A percentile compares a stretch with the other conserved stretches of the same genome.
phyloP scores from a whole-genome alignment of 2,329 filamentous ascomycete genomes.

The Raffaelea albimanens region DNA sequence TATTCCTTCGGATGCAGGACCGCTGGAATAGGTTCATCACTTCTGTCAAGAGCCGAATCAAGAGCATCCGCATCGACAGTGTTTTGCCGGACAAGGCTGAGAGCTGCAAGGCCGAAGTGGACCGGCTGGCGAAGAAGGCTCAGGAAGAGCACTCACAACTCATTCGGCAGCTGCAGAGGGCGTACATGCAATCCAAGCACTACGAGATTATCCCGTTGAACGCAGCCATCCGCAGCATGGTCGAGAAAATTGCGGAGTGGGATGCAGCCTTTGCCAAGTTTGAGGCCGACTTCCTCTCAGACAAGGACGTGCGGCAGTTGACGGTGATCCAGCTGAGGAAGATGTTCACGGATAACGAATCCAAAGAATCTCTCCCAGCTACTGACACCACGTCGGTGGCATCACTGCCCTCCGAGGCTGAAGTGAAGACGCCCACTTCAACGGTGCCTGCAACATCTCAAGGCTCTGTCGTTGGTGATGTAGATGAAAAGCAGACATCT shows the following conservation, averaged over 20 bases:
- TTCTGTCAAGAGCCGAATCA: conserved; percentile 74
- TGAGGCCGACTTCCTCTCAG: conserved; percentile 86
- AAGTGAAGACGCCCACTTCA: too few species aligned
- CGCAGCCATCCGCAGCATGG: conserved; percentile 74
- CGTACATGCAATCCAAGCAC: conserved; percentile 88
- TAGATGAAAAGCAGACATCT: too few species aligned
- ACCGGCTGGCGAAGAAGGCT: conserved; percentile 65
- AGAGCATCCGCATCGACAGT: conserved; percentile 83
- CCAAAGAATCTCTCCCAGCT: conserved; percentile 58
- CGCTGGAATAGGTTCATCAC: conserved; percentile 78
- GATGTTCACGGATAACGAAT: conserved; percentile 87
- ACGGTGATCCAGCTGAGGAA: conserved; percentile 90
- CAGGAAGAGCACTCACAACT: conserved; percentile 74
- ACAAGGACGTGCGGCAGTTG: conserved; percentile 89
- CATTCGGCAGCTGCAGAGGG: conserved; percentile 70
- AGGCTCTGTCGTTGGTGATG: too few species aligned
- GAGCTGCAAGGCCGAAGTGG: conserved; percentile 72
- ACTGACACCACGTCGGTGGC: background rate
- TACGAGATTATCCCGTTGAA: conserved; percentile 96
- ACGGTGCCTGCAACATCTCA: too few species aligned
- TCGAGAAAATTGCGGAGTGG: conserved; percentile 91
- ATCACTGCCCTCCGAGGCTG: too few species aligned
- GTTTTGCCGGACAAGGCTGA: conserved; percentile 82
- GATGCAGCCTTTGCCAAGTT: conserved; percentile 85
- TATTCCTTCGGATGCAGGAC: conserved; percentile 72